Conservation (phyloP, 345 rosid species). For the Cochlearia excelsa region DNA sequence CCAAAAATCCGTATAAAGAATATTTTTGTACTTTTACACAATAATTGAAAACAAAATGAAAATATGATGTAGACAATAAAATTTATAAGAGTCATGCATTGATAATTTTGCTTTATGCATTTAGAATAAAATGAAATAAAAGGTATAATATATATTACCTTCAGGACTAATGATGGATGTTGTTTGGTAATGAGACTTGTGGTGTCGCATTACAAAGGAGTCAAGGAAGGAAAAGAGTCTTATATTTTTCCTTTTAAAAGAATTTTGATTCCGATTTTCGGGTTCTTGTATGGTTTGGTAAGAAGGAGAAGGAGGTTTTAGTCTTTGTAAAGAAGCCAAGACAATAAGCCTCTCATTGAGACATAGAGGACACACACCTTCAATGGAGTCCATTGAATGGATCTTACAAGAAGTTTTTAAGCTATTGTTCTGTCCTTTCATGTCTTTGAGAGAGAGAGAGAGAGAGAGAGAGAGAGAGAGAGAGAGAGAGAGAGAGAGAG, state of each 20-base stretch:
- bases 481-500: too few relatives aligned
- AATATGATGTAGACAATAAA: too few relatives aligned
- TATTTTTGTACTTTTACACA: too few relatives aligned
- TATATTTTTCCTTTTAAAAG: conserved; percentile 3
- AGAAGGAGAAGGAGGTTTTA: conserved; percentile 2
- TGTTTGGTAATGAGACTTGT: conserved; percentile 13
- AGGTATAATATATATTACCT: conserved; percentile 8
- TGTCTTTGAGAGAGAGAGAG: conserved; percentile 1
- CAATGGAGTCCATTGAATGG: conserved; percentile 55
- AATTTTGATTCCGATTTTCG: not conserved
- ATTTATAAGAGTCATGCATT: too few relatives aligned
- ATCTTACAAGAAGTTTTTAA: conserved; percentile 18
- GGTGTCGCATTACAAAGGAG: conserved; percentile 22
- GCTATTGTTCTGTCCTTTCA: too few relatives aligned
- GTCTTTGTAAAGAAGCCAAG: conserved; percentile 17
- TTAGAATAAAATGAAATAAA: not conserved
- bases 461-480: too few relatives aligned
- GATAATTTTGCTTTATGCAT: not conserved
- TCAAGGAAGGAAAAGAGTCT: conserved; percentile 24
- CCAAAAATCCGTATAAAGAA: too few relatives aligned
- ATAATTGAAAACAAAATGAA: too few relatives aligned
- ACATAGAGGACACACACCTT: conserved; percentile 78
- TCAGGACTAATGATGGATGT: conserved; percentile 28
- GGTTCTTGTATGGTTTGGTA: conserved; percentile 15
- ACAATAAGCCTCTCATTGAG: conserved; percentile 66